These are phyloP conservation scores for Lactifluus subvellereus DNA, from an alignment of 768 basidiomycete species.

Conservation along the genomic window DNA sequence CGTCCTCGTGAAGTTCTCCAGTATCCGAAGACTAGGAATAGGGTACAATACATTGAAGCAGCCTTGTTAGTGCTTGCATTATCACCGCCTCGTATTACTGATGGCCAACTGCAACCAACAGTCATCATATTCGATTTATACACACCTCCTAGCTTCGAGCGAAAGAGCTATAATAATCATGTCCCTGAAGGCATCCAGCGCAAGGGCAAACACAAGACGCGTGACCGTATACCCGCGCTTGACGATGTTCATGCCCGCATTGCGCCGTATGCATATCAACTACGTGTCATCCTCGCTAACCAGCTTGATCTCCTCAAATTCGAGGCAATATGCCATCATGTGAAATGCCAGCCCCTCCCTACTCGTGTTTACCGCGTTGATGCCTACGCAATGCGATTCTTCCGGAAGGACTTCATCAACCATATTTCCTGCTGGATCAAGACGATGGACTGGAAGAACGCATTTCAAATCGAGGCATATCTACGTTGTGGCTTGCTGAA, in stretches of 20 bases:
- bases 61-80: conserved; percentile 5
- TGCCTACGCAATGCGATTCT: background rate
- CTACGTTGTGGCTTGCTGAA: conserved; percentile 57
- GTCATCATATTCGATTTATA: conserved; percentile 4
- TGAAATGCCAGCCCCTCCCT: background rate
- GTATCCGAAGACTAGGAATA: conserved; percentile 15
- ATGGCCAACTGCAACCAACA: background rate
- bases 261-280: conserved; percentile 43
- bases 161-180: conserved; percentile 48
- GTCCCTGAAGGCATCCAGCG: conserved; percentile 23
- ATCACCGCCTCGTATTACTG: background rate
- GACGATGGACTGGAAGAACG: conserved; percentile 54
- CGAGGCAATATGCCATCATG: background rate
- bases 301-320: background rate
- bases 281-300: background rate
- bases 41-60: background rate
- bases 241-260: conserved; percentile 47
- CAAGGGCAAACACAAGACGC: background rate
- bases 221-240: conserved; percentile 36
- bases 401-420: background rate
- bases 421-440: conserved; percentile 38
- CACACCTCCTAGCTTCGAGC: conserved; percentile 54
- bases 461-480: conserved; percentile 72
- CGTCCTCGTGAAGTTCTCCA: conserved; percentile 18
- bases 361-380: background rate